A percentile compares a stretch with the other conserved stretches of the same genome.
Evolutionary conservation across 495 filamentous ascomycete species (phyloP).

Genomic region (Aspergillus leporis): DNA sequence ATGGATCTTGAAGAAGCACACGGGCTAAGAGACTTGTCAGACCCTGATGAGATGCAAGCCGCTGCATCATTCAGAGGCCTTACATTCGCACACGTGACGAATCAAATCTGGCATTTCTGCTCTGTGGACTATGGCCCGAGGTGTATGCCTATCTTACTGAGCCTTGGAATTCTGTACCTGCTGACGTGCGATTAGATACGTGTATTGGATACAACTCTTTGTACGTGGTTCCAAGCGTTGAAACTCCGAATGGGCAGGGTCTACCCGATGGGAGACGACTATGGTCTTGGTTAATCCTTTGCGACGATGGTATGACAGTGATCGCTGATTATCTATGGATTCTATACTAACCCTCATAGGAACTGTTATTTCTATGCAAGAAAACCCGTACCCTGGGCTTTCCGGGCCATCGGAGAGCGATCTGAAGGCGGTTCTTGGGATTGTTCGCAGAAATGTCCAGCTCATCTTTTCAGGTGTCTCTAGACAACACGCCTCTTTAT

Average conservation of each 20-base stretch:
- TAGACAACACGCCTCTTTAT: constrained; percentile 37
- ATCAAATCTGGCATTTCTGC: constrained; percentile 67
- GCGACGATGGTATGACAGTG: constrained; percentile 63
- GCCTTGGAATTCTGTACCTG: neutral
- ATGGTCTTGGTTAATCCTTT: constrained; percentile 85
- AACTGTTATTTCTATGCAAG: constrained; percentile 77
- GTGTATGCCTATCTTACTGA: constrained; percentile 37
- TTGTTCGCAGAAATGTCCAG: constrained; percentile 66
- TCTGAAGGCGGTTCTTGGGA: constrained; percentile 42
- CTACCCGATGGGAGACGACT: constrained; percentile 62
- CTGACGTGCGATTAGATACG: constrained; percentile 52
- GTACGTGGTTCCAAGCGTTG: constrained; percentile 52
- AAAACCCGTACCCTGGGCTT: constrained; percentile 59
- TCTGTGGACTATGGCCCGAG: constrained; percentile 59
- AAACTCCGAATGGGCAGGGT: constrained; percentile 39
- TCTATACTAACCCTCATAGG: constrained; percentile 32
- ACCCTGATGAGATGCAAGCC: constrained; percentile 25
- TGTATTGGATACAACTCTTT: constrained; percentile 84
- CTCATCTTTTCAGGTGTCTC: constrained; percentile 76
- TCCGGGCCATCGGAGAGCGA: constrained; percentile 31
- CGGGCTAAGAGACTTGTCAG: constrained; percentile 25
- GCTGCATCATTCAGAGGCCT: constrained; percentile 31
- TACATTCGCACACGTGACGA: constrained; percentile 49
- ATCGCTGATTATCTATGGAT: neutral
- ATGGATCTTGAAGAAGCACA: constrained; percentile 38